Percentiles rank a stretch among this genome's conserved stretches.
These are phyloP conservation scores for Solanum neorickii DNA, from an alignment of 257 asterid species.

Conservation along the genomic window DNA sequence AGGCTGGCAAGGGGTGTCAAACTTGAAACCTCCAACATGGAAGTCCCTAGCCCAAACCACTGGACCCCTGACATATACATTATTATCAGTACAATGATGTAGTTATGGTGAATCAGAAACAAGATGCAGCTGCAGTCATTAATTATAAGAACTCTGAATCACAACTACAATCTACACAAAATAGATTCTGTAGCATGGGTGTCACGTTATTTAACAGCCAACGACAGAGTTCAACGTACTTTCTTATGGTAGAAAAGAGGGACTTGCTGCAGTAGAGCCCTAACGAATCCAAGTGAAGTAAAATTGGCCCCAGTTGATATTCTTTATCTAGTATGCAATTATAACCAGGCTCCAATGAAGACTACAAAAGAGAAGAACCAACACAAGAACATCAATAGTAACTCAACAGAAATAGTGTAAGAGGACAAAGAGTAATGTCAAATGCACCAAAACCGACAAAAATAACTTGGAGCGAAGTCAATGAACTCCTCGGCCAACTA, in stretches of 20 bases:
- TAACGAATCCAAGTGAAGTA: conserved; percentile 93
- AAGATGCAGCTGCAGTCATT: background rate
- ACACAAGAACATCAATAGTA: background rate
- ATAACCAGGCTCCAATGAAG: conserved; percentile 94
- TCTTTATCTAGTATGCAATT: conserved; percentile 70
- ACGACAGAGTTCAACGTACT: conserved; percentile 22
- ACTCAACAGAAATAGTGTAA: background rate
- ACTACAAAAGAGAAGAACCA: conserved; percentile 29
- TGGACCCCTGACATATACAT: background rate
- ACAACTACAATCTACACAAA: background rate
- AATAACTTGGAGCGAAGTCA: background rate
- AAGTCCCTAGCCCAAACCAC: too few species aligned
- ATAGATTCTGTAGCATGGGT: background rate
- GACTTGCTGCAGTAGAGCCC: conserved; percentile 53
- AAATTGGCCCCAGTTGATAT: conserved; percentile 48
- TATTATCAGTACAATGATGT: background rate
- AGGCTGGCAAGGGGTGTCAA: too few species aligned
- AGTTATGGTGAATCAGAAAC: background rate
- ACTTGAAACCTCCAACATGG: too few species aligned
- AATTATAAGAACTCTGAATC: background rate
- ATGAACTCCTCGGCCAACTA: background rate
- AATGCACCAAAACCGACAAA: background rate
- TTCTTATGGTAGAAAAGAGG: conserved; percentile 49
- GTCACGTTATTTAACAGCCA: background rate
- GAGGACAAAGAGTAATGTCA: background rate